Evolutionary conservation across 352 stramenopile genomes (phyloP).

Genomic region (Stephanocyclus meneghinianus): DNA sequence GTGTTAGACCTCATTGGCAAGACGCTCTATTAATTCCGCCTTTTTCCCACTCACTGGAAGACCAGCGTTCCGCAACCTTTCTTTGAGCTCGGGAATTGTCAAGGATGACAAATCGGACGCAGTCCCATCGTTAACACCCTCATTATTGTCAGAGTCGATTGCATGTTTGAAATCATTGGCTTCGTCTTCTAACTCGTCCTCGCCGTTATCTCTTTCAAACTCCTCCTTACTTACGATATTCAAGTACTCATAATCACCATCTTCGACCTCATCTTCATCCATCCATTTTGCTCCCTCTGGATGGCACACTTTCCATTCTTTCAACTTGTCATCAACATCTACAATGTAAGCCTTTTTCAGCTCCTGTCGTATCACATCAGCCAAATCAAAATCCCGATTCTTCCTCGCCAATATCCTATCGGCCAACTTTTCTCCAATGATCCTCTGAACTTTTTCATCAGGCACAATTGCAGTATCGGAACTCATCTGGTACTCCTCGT

Average conservation of each 20-base stretch:
- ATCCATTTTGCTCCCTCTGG: conserved; percentile 26
- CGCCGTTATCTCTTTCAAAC: conserved; percentile 33
- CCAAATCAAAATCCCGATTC: conserved; percentile 38
- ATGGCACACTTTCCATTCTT: conserved; percentile 42
- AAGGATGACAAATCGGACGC: conserved; percentile 19
- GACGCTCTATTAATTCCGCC: conserved; percentile 71
- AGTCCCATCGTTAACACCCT: background rate
- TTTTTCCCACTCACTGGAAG: conserved; percentile 79
- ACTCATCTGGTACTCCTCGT: conserved; percentile 43
- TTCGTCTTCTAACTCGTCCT: conserved; percentile 25
- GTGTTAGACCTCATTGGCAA: background rate
- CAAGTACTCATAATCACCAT: conserved; percentile 11
- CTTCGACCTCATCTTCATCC: conserved; percentile 18
- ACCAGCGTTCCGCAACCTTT: conserved; percentile 60
- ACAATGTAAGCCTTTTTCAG: conserved; percentile 43
- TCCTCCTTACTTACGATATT: conserved; percentile 50
- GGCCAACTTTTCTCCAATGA: conserved; percentile 42
- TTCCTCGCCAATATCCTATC: conserved; percentile 47
- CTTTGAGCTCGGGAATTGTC: conserved; percentile 73
- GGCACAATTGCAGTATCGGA: conserved; percentile 33
- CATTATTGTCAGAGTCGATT: conserved; percentile 13
- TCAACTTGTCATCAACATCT: conserved; percentile 42
- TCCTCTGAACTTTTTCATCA: conserved; percentile 21
- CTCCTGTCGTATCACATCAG: conserved; percentile 57
- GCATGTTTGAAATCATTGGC: background rate